Percentiles rank a stretch among this genome's conserved stretches.
Evolutionary conservation across 805 yeast genomes (phyloP).

Genomic region (Candida nemodendra): DNA sequence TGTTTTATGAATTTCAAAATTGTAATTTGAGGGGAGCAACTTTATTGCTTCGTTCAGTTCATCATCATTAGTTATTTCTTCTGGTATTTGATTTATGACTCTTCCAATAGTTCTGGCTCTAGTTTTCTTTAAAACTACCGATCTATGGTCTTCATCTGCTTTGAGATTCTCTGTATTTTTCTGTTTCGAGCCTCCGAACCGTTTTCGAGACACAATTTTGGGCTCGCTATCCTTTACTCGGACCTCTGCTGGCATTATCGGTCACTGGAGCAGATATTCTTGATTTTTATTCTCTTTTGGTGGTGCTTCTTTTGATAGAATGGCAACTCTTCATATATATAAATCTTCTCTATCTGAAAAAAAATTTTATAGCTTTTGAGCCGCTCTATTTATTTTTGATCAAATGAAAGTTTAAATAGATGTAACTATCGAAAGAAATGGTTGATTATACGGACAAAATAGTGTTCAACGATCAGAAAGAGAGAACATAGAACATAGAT

Average conservation of each 20-base stretch:
- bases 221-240: background rate
- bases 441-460: background rate
- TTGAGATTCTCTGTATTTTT: constrained; percentile 1
- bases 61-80: constrained; percentile 72
- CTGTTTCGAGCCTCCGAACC: constrained; percentile 30
- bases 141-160: constrained; percentile 2
- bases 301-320: background rate
- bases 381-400: constrained; percentile 6
- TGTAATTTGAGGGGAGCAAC: constrained; percentile 85
- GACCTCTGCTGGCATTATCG: constrained; percentile 2
- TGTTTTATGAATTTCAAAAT: constrained; percentile 94
- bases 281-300: constrained; percentile 5
- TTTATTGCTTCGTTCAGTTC: constrained; percentile 83
- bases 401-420: background rate
- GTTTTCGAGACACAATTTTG: constrained; percentile 17
- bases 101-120: constrained; percentile 47
- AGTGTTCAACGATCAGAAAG: background rate
- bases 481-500: background rate
- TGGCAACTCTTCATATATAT: background rate
- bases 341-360: background rate
- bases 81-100: constrained; percentile 83
- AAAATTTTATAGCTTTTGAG: constrained; percentile 2
- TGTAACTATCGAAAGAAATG: background rate
- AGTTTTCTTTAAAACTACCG: constrained; percentile 20
- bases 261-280: background rate